A percentile compares a stretch with the other conserved stretches of the same genome.
phyloP scores from a whole-genome alignment of 164 flowering plant species.

The Malania oleifera region DNA sequence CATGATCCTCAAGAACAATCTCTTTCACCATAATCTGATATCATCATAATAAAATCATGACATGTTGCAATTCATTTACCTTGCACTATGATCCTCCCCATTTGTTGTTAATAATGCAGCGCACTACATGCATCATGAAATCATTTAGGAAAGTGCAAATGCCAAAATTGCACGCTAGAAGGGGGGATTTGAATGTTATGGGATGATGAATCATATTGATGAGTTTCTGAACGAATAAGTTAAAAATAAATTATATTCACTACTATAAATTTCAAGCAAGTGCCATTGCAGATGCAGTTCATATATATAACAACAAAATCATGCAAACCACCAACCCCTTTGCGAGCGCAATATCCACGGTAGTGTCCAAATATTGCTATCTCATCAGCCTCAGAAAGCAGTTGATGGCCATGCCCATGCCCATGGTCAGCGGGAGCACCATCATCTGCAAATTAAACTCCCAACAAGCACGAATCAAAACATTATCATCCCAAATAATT shows the following conservation, averaged over 20 bases:
- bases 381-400: neutral
- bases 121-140: no score
- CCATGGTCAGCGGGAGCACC: neutral
- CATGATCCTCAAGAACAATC: conserved; percentile 63
- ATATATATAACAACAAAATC: neutral
- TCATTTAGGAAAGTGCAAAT: no score
- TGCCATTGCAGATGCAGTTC: no score
- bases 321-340: conserved; percentile 31
- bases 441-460: neutral
- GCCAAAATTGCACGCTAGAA: no score
- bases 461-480: no score
- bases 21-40: conserved; percentile 55
- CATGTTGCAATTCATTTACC: neutral
- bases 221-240: no score
- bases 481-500: no score
- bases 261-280: no score
- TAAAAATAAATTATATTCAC: no score
- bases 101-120: neutral
- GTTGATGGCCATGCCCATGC: neutral
- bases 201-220: no score
- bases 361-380: conserved; percentile 28
- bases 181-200: no score
- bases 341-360: conserved; percentile 54
- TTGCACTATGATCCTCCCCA: neutral
- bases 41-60: neutral